phyloP scores from a whole-genome alignment of 805 yeast species.

The Candida multigemmis region DNA sequence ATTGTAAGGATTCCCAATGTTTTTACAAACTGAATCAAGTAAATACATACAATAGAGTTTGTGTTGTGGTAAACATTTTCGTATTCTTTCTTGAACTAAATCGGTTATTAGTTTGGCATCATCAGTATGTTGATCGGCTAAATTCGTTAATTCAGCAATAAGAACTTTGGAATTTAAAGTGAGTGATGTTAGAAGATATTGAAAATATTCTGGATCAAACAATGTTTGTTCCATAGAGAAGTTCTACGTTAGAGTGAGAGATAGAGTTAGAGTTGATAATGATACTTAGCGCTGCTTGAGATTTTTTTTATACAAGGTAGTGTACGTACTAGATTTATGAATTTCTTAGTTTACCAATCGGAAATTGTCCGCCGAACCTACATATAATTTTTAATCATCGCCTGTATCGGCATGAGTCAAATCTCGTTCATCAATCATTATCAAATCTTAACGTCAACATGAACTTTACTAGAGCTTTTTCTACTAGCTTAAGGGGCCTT shows the following conservation, averaged over 20 bases:
- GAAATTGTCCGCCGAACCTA: no score
- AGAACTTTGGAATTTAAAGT: constrained; percentile 28
- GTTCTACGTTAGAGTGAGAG: no score
- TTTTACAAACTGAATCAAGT: constrained; percentile 33
- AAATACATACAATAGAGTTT: constrained; percentile 27
- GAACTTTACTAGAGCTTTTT: constrained; percentile 8
- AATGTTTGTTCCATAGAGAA: no score
- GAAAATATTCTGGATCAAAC: constrained; percentile 18
- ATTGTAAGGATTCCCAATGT: constrained; percentile 35
- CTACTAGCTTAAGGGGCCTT: constrained; percentile 4
- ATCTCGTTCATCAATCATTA: no score
- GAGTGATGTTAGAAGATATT: constrained; percentile 21
- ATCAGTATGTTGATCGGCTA: constrained; percentile 25
- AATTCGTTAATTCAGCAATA: constrained; percentile 27
- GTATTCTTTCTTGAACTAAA: constrained; percentile 26
- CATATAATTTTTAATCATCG: no score
- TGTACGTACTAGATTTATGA: background rate
- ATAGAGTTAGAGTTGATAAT: no score
- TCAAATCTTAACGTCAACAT: no score
- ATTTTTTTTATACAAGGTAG: background rate
- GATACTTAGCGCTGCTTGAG: no score
- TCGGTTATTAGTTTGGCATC: constrained; percentile 22
- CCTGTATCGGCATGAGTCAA: no score
- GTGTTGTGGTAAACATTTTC: constrained; percentile 28
- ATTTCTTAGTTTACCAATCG: no score